A percentile compares a stretch with the other conserved stretches of the same genome.
Evolutionary conservation across 1,284 basidiomycete genomes (phyloP).

Genomic region (Ceratobasidium papillatum): DNA sequence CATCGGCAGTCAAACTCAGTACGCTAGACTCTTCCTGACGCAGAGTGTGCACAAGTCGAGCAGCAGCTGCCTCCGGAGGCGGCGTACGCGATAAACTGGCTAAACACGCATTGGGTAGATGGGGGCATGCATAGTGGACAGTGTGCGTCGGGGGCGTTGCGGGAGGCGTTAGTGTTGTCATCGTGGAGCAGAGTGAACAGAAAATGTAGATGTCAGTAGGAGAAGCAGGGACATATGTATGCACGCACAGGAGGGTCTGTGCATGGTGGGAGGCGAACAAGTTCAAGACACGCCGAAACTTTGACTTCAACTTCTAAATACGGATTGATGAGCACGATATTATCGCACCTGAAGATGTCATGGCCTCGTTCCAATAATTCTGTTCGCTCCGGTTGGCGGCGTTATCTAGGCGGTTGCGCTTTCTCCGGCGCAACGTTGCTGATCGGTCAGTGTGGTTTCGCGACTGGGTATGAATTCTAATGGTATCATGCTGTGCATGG

Average conservation of each 20-base stretch:
- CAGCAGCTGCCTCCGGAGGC: slow-evolving; percentile 22
- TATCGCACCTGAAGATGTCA: slow-evolving; percentile 3
- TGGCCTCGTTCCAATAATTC: not conserved
- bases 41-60: slow-evolving; percentile 63
- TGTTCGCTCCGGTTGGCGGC: slow-evolving; percentile 1
- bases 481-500: too few relatives aligned
- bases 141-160: slow-evolving; percentile 13
- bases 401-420: not conserved
- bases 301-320: not conserved
- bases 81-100: slow-evolving; percentile 21
- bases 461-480: too few relatives aligned
- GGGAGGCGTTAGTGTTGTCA: slow-evolving; percentile 13
- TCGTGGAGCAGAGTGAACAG: not conserved
- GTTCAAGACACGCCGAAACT: not conserved
- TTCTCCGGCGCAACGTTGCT: not conserved
- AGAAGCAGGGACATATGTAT: slow-evolving; percentile 4
- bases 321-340: slow-evolving; percentile 4
- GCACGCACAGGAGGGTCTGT: slow-evolving; percentile 11
- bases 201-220: not conserved
- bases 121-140: slow-evolving; percentile 31
- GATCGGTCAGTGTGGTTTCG: not conserved
- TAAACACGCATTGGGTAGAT: slow-evolving; percentile 30
- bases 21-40: slow-evolving; percentile 74
- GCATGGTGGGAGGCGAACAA: slow-evolving; percentile 26
- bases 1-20: slow-evolving; percentile 77